Conservation (phyloP, 2,329 filamentous ascomycete genomes). For the Fusarium pseudonygamai region DNA sequence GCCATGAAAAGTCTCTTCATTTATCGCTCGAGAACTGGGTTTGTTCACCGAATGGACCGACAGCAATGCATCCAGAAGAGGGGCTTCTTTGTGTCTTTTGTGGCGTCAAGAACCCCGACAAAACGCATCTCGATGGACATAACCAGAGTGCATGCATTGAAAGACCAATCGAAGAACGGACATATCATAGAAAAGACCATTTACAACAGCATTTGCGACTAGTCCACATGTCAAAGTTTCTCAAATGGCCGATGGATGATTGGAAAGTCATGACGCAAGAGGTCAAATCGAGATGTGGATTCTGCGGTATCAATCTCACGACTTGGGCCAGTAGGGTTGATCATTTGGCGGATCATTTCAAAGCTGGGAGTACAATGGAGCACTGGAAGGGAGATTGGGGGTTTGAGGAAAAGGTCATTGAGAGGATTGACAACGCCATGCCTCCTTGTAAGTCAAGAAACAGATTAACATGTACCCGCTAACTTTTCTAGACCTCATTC, state of each 20-base stretch:
- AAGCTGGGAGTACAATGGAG: conserved; percentile 52
- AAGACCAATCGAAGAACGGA: conserved; percentile 51
- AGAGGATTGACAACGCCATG: conserved; percentile 54
- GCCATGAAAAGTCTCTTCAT: conserved; percentile 62
- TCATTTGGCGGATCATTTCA: conserved; percentile 55
- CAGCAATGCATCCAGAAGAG: conserved; percentile 50
- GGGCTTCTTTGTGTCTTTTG: conserved; percentile 49
- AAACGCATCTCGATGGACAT: conserved; percentile 49
- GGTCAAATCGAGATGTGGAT: conserved; percentile 53
- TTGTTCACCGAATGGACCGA: conserved; percentile 49
- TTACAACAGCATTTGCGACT: conserved; percentile 53
- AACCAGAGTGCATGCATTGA: conserved; percentile 55
- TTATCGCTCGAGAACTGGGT: conserved; percentile 58
- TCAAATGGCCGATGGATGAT: conserved; percentile 38
- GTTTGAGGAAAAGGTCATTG: conserved; percentile 50
- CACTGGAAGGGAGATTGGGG: conserved; percentile 58
- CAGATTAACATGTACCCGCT: no score
- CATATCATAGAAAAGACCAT: conserved; percentile 56
- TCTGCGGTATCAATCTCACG: conserved; percentile 50
- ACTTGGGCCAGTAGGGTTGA: conserved; percentile 50
- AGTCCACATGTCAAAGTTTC: conserved; percentile 53
- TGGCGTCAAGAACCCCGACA: conserved; percentile 46
- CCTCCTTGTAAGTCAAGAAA: conserved; percentile 48
- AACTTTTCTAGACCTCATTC: conserved; percentile 42
- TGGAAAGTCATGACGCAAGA: conserved; percentile 52